phyloP scores from a whole-genome alignment of 345 rosid genomes.

The Lepidium aucheri region DNA sequence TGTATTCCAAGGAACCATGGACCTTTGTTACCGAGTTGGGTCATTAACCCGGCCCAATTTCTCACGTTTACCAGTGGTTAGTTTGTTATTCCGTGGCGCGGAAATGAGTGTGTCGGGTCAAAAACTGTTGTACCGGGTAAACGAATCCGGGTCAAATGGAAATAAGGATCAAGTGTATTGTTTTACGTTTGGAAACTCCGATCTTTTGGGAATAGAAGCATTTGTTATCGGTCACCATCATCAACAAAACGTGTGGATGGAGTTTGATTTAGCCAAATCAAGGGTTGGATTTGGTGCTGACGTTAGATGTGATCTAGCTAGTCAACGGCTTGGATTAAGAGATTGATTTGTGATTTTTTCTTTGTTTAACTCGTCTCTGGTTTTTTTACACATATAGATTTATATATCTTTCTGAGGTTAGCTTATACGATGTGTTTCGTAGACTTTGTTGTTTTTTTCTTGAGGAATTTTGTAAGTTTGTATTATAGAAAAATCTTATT shows the following conservation, averaged over 20 bases:
- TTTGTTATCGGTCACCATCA: conserved; percentile 78
- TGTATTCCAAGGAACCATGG: conserved; percentile 80
- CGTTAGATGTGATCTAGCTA: conserved; percentile 53
- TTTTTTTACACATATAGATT: background rate
- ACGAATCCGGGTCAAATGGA: conserved; percentile 49
- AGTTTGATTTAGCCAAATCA: conserved; percentile 60
- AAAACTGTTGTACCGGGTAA: conserved; percentile 45
- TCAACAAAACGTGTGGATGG: conserved; percentile 82
- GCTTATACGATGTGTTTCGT: background rate
- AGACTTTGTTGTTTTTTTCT: background rate
- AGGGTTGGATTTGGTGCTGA: conserved; percentile 71
- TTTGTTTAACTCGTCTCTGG: too few relatives aligned
- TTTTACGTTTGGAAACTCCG: conserved; percentile 77
- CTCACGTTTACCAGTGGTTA: conserved; percentile 39
- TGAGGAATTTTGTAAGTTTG: background rate
- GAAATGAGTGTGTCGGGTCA: conserved; percentile 61
- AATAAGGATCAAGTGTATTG: conserved; percentile 48
- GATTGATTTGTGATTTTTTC: background rate
- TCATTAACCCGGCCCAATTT: conserved; percentile 11
- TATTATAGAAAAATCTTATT: background rate
- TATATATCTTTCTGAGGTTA: background rate
- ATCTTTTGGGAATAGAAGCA: conserved; percentile 58
- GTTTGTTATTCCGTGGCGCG: conserved; percentile 53
- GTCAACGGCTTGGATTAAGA: conserved; percentile 40
- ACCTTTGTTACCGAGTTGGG: conserved; percentile 42